Percentiles rank a stretch among this genome's conserved stretches.
phyloP scores from a whole-genome alignment of 2,329 filamentous ascomycete species.

The Aspergillus novoparasiticus region DNA sequence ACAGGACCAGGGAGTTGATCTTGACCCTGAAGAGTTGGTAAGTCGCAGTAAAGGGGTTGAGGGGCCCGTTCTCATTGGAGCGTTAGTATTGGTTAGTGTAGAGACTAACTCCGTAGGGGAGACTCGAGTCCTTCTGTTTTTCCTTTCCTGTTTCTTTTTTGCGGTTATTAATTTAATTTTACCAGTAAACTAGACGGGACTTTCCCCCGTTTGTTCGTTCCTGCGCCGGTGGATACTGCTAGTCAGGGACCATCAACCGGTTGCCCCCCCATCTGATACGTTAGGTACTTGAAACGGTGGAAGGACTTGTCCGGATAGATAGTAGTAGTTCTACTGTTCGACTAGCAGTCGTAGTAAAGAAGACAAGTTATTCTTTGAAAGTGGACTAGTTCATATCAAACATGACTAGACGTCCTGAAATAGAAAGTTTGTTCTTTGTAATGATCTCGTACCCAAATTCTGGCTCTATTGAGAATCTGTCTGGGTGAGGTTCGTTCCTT shows the following conservation, averaged over 20 bases:
- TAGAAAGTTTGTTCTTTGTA: neutral
- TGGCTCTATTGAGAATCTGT: neutral
- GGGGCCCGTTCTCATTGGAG: constrained; percentile 7
- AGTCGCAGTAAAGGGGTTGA: constrained; percentile 16
- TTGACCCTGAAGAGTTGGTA: constrained; percentile 19
- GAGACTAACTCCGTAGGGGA: neutral
- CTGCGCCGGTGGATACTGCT: constrained; percentile 18
- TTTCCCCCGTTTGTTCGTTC: constrained; percentile 19
- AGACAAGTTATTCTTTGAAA: neutral
- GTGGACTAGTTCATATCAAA: neutral
- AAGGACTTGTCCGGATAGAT: neutral
- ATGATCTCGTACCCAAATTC: neutral
- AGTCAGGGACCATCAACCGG: constrained; percentile 17
- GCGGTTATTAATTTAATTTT: constrained; percentile 5
- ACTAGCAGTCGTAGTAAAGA: neutral
- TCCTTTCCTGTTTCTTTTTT: neutral
- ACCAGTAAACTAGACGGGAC: neutral
- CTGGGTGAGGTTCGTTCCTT: constrained; percentile 4
- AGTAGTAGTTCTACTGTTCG: neutral
- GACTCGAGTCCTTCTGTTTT: neutral
- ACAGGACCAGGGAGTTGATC: constrained; percentile 23
- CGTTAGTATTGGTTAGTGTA: neutral
- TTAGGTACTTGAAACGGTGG: neutral
- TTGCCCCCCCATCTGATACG: constrained; percentile 1
- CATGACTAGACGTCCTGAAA: neutral